These are phyloP conservation scores for Ananas comosus DNA, from an alignment of 176 grass and related monocot genomes.

Conservation along the genomic window DNA sequence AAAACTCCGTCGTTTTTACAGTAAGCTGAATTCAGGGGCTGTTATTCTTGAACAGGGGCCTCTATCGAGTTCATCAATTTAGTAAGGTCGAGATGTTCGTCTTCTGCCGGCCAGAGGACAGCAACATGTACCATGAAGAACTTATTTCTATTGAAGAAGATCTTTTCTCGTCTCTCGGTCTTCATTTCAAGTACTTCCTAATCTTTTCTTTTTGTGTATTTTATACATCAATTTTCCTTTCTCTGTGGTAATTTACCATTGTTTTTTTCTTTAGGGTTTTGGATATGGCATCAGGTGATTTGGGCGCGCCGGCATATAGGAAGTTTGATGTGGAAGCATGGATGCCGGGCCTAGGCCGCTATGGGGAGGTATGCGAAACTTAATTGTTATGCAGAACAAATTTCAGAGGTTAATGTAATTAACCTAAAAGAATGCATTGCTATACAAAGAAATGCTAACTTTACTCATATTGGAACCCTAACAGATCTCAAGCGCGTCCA, in stretches of 20 bases:
- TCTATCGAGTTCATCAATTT: constrained; percentile 94
- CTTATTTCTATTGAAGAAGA: constrained; percentile 88
- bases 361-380: constrained; percentile 62
- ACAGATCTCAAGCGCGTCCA: constrained; percentile 93
- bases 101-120: constrained; percentile 79
- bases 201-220: constrained; percentile 6
- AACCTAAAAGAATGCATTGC: background rate
- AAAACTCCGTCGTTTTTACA: background rate
- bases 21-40: constrained; percentile 3
- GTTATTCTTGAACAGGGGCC: constrained; percentile 48
- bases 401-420: background rate
- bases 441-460: background rate
- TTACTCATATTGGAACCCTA: background rate
- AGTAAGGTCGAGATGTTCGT: constrained; percentile 99
- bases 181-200: constrained; percentile 83
- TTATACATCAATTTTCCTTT: background rate
- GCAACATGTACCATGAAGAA: constrained; percentile 74
- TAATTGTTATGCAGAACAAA: too few species aligned
- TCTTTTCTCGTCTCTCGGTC: constrained; percentile 77
- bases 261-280: constrained; percentile 39
- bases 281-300: constrained; percentile 84
- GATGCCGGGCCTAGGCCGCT: constrained; percentile 89
- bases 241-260: background rate
- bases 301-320: constrained; percentile 77
- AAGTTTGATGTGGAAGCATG: constrained; percentile 94